A percentile compares a stretch with the other conserved stretches of the same genome.
These are phyloP conservation scores for Gyrodon lividus DNA, from an alignment of 768 basidiomycete species.

Conservation along the genomic window DNA sequence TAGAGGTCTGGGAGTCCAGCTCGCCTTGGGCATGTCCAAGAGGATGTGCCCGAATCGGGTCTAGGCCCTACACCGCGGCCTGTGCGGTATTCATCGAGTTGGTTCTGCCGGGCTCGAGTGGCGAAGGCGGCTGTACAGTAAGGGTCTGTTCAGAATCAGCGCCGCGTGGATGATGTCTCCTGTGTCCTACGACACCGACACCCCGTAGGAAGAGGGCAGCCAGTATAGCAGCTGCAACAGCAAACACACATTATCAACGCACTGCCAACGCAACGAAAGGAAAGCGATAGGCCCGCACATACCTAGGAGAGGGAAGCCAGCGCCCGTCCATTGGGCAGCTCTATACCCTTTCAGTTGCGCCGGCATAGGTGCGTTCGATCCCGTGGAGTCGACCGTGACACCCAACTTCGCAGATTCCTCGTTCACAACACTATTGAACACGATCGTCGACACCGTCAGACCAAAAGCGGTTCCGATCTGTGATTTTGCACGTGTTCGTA, in stretches of 20 bases:
- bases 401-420: constrained; percentile 32
- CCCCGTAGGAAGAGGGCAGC: constrained; percentile 38
- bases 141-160: constrained; percentile 24
- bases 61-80: too few relatives aligned
- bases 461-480: constrained; percentile 71
- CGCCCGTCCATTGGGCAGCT: constrained; percentile 63
- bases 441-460: constrained; percentile 69
- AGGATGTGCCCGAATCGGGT: too few relatives aligned
- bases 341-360: constrained; percentile 55
- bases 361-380: constrained; percentile 29
- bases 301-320: constrained; percentile 64
- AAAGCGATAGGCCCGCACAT: not conserved
- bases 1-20: too few relatives aligned
- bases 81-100: too few relatives aligned
- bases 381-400: constrained; percentile 28
- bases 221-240: constrained; percentile 29
- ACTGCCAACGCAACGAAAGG: not conserved
- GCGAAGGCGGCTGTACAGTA: constrained; percentile 1
- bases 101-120: too few relatives aligned
- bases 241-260: not conserved
- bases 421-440: constrained; percentile 55
- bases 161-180: constrained; percentile 3
- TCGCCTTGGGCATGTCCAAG: too few relatives aligned
- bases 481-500: not conserved
- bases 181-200: constrained; percentile 41